Evolutionary conservation across 371 early-diverging fungal species (phyloP).

Genomic region (Mucor irregularis): DNA sequence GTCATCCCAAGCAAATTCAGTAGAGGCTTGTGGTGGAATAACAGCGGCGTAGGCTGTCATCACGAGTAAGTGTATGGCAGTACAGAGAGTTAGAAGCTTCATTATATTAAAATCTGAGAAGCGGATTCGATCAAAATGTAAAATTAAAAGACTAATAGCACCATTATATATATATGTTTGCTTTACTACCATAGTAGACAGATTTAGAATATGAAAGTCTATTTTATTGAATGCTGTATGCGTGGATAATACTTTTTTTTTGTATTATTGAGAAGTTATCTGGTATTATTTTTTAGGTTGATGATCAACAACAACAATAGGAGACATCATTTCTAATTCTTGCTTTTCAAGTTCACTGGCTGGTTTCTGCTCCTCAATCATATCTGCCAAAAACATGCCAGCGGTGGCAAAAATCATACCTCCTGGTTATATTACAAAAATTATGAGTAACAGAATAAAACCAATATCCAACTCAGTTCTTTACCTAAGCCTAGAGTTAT

Average conservation of each 20-base stretch:
- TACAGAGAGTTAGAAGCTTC: constrained; percentile 3
- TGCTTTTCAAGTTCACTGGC: constrained; percentile 35
- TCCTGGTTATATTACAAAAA: constrained; percentile 22
- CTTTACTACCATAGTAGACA: background rate
- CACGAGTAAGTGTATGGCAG: background rate
- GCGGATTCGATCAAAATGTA: background rate
- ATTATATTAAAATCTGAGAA: background rate
- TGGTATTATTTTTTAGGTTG: constrained; percentile 10
- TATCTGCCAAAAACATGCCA: constrained; percentile 45
- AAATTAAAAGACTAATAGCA: background rate
- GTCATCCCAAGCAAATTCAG: constrained; percentile 6
- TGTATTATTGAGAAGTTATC: background rate
- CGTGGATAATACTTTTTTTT: too few relatives aligned
- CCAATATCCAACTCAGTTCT: background rate
- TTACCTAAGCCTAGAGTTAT: constrained; percentile 44
- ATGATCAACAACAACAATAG: constrained; percentile 43
- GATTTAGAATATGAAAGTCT: background rate
- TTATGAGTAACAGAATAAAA: background rate
- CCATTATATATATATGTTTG: background rate
- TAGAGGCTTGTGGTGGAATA: background rate
- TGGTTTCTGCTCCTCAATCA: constrained; percentile 42
- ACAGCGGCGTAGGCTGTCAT: background rate
- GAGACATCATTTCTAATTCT: constrained; percentile 39
- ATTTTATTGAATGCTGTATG: too few relatives aligned
- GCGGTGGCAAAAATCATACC: constrained; percentile 52